Evolutionary conservation across 306 rosid genomes (phyloP).

Genomic region (Prunus mira): DNA sequence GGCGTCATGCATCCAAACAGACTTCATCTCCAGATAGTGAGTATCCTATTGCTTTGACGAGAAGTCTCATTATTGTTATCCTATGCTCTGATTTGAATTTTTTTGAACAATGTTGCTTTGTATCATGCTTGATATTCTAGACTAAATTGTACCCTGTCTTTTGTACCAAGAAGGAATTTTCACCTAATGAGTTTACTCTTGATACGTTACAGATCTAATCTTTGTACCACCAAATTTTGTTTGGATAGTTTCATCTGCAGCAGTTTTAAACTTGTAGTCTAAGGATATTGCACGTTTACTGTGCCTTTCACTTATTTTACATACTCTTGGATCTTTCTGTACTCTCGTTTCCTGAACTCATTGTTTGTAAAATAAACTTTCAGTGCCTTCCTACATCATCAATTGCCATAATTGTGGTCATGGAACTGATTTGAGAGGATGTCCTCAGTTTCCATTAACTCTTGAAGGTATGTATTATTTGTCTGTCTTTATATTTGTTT

Average conservation of each 20-base stretch:
- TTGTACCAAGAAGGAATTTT: not conserved
- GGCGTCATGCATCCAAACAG: conserved; percentile 96
- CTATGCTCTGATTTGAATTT: not conserved
- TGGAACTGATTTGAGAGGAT: conserved; percentile 87
- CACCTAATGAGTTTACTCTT: not conserved
- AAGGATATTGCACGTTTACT: not conserved
- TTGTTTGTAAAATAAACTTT: conserved; percentile 21
- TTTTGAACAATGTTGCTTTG: not conserved
- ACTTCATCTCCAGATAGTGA: conserved; percentile 74
- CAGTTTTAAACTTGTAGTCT: not conserved
- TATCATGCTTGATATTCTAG: not conserved
- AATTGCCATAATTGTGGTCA: conserved; percentile 89
- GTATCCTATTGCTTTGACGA: conserved; percentile 30
- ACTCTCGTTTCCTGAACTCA: not conserved
- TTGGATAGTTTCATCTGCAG: not conserved
- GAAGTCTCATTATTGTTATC: not conserved
- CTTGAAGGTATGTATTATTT: conserved; percentile 61
- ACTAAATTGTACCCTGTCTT: not conserved
- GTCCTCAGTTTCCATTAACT: conserved; percentile 76
- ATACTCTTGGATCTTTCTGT: not conserved
- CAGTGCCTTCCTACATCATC: conserved; percentile 87
- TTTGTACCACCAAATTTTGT: not conserved
- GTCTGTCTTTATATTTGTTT: not conserved
- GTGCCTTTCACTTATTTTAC: not conserved
- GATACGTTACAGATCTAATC: not conserved